phyloP scores from a whole-genome alignment of 2,329 filamentous ascomycete species.

The Pyrenophora graminea region DNA sequence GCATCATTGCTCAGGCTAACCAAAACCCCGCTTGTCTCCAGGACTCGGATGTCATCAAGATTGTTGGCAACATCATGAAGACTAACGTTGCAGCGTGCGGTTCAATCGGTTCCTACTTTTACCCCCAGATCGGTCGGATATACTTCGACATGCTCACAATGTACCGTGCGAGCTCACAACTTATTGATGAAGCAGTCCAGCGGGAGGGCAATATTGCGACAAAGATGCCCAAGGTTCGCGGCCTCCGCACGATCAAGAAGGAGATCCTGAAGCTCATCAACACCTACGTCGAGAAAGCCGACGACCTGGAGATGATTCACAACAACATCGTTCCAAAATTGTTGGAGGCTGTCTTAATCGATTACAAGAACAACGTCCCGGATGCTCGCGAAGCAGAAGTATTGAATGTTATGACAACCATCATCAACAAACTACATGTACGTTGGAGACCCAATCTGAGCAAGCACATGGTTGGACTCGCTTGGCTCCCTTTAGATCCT shows the following conservation, averaged over 20 bases:
- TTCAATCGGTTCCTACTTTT: slow-evolving; percentile 96
- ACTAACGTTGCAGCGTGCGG: slow-evolving; percentile 98
- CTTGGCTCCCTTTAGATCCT: slow-evolving; percentile 15
- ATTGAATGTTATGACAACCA: slow-evolving; percentile 94
- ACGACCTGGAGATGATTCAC: slow-evolving; percentile 91
- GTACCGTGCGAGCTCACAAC: slow-evolving; percentile 94
- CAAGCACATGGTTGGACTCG: slow-evolving; percentile 53
- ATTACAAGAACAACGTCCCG: slow-evolving; percentile 96
- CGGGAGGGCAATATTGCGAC: slow-evolving; percentile 92
- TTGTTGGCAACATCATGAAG: slow-evolving; percentile 99
- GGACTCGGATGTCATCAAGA: slow-evolving; percentile 93
- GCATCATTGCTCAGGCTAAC: slow-evolving; percentile 87
- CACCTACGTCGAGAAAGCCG: slow-evolving; percentile 96
- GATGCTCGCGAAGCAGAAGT: slow-evolving; percentile 96
- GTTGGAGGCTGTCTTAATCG: slow-evolving; percentile 87
- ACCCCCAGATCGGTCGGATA: slow-evolving; percentile 95
- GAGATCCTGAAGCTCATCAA: slow-evolving; percentile 98
- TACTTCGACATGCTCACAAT: slow-evolving; percentile 99
- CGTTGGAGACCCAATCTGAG: slow-evolving; percentile 62
- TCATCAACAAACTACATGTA: slow-evolving; percentile 95
- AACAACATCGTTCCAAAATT: slow-evolving; percentile 94
- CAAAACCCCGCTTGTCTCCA: slow-evolving; percentile 84
- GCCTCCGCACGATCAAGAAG: slow-evolving; percentile 97
- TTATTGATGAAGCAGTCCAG: slow-evolving; percentile 91
- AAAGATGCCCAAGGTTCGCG: slow-evolving; percentile 95